Base-by-base conservation (phyloP, 2,329 filamentous ascomycete species). In the Monilinia polystroma region DNA sequence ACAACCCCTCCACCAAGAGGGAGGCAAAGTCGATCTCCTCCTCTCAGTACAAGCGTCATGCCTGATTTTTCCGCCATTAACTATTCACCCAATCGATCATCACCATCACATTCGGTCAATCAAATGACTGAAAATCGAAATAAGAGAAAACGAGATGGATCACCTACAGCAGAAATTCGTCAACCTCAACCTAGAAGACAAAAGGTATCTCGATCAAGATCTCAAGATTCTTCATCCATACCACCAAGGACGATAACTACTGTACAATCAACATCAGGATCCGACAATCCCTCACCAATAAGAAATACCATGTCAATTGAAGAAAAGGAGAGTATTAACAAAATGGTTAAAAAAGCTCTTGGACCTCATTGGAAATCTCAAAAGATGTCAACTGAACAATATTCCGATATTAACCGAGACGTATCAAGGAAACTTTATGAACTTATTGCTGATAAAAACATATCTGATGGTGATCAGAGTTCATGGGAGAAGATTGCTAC, bases 361-460 rank as follows among this genome's bases (percentile, higher is more conserved):
- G 91, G 91, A 72, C 92, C 93, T 43, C 72, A 76, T 63, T 98
- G 94, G 82, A 85, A 88, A 69, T 89, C 89, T 53, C 89, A 90
- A 72, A 86, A 89, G 70, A 84, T 98, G 69, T 92, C 89, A 23
- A 91, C 93, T 72, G 91, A 97, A 68, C 90, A 97, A 78, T 99
- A 96, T 77, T 94, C 92, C 3, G 87, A 87, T 66, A 97, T 98
- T 79, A 98, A 98, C 76, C 89, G 93, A 69, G 89, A 90, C 68
- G 88, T 98, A 45, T 97, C 92, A 53, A 89, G 92, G 67, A 91
- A 90, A 79, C 82, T 99, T 67, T 99, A 99, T 78, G 92, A 87
- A 70, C 84, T 87, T 69, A 82, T 76, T 53, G 70, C 72, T 7
- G 73, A 76, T 49, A 67, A 68, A 60, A 67, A 71, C 7, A 78